phyloP scores from a whole-genome alignment of 1,284 basidiomycete genomes.

The Malassezia psittaci region DNA sequence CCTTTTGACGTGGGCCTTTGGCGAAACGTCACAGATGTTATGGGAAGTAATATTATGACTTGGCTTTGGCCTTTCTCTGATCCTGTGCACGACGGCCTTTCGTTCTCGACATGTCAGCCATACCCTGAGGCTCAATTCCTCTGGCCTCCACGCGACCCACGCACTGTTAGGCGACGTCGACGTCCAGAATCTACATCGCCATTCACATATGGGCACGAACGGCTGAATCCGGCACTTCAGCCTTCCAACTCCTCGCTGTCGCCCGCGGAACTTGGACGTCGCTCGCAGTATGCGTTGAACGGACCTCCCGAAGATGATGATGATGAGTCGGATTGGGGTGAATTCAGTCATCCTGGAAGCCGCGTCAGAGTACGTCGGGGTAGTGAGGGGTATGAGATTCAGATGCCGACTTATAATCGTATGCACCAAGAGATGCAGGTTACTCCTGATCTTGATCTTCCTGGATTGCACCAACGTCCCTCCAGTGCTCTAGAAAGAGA shows the following conservation, averaged over 20 bases:
- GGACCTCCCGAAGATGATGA: not conserved
- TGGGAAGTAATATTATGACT: slow-evolving; percentile 62
- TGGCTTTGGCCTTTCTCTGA: slow-evolving; percentile 67
- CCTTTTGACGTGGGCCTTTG: slow-evolving; percentile 72
- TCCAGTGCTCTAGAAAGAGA: too few relatives aligned
- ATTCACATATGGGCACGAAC: slow-evolving; percentile 10
- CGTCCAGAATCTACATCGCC: not conserved
- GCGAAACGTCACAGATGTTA: slow-evolving; percentile 64
- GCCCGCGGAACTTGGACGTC: not conserved
- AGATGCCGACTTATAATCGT: slow-evolving; percentile 16
- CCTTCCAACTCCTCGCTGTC: not conserved
- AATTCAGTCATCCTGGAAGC: not conserved
- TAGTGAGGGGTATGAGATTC: slow-evolving; percentile 23
- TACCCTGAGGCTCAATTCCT: slow-evolving; percentile 56
- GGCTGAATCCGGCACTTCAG: slow-evolving; percentile 7
- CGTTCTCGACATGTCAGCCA: slow-evolving; percentile 55
- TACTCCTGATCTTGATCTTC: not conserved
- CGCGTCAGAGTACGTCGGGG: slow-evolving; percentile 21
- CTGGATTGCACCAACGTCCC: too few relatives aligned
- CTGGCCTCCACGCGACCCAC: slow-evolving; percentile 28
- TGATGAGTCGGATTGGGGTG: not conserved
- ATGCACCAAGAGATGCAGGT: not conserved
- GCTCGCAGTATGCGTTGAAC: not conserved
- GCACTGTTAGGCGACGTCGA: not conserved
- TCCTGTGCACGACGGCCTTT: slow-evolving; percentile 63